Evolutionary conservation across 1,284 basidiomycete species (phyloP).

Genomic region (Papiliotrema laurentii): DNA sequence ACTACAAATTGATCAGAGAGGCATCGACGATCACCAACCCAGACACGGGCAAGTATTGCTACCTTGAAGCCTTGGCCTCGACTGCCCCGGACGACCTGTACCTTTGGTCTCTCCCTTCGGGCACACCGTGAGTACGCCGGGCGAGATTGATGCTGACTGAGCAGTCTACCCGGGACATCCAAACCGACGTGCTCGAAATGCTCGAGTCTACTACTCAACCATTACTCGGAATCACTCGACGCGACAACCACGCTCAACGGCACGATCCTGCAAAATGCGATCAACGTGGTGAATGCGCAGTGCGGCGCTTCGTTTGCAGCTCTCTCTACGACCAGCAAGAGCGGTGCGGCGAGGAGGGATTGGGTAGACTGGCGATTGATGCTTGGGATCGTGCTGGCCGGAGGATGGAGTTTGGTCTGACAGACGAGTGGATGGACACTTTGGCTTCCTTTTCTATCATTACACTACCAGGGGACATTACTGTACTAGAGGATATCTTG

Average conservation of each 20-base stretch:
- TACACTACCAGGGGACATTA: too few species aligned
- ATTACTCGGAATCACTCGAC: constrained; percentile 18
- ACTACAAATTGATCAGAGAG: constrained; percentile 37
- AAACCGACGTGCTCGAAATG: constrained; percentile 44
- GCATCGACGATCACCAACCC: constrained; percentile 30
- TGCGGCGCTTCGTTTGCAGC: constrained; percentile 30
- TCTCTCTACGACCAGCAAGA: background rate
- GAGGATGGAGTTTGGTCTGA: too few species aligned
- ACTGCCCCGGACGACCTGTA: constrained; percentile 43
- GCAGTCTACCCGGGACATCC: background rate
- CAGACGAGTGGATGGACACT: too few species aligned
- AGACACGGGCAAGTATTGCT: constrained; percentile 39
- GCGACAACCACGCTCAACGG: constrained; percentile 32
- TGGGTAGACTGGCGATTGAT: too few species aligned
- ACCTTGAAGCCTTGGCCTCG: constrained; percentile 34
- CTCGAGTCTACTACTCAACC: constrained; percentile 34
- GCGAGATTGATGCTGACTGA: background rate
- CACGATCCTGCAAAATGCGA: constrained; percentile 28
- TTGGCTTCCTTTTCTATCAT: too few species aligned
- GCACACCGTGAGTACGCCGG: constrained; percentile 36
- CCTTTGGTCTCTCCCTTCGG: constrained; percentile 38
- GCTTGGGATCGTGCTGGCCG: too few species aligned
- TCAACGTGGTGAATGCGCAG: constrained; percentile 28
- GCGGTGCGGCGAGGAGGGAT: background rate
- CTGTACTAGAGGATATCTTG: too few species aligned